phyloP scores from a whole-genome alignment of 106 monocot species.

The Phalaenopsis aphrodite region DNA sequence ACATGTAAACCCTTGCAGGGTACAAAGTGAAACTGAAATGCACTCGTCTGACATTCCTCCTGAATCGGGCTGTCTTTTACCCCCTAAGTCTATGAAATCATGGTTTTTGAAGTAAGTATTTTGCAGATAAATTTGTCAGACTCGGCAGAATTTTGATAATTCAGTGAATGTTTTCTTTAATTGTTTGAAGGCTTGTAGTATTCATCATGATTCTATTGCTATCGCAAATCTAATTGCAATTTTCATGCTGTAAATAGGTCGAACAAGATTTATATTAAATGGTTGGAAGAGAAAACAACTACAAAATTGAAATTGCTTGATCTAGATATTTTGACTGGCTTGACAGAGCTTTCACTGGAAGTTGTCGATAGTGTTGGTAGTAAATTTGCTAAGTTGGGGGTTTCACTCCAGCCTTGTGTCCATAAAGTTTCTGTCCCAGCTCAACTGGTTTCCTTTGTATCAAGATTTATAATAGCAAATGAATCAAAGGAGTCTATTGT shows the following conservation, averaged over 20 bases:
- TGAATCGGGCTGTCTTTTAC: slow-evolving; percentile 54
- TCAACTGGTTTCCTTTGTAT: slow-evolving; percentile 48
- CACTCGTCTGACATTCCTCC: slow-evolving; percentile 30
- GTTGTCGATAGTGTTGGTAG: slow-evolving; percentile 30
- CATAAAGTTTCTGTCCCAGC: slow-evolving; percentile 31
- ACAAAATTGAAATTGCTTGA: slow-evolving; percentile 37
- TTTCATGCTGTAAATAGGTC: slow-evolving; percentile 27
- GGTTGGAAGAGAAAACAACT: slow-evolving; percentile 33
- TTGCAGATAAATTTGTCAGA: neutral
- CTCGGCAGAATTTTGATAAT: neutral
- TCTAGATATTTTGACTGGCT: slow-evolving; percentile 68
- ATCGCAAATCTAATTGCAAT: neutral
- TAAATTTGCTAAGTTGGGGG: slow-evolving; percentile 40
- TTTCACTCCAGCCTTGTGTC: slow-evolving; percentile 42
- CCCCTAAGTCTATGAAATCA: slow-evolving; percentile 52
- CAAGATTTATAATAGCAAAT: slow-evolving; percentile 75
- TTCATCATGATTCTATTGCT: neutral
- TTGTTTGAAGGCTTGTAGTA: neutral
- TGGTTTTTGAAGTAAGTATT: slow-evolving; percentile 75
- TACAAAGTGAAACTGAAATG: slow-evolving; percentile 14
- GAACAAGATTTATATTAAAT: slow-evolving; percentile 46
- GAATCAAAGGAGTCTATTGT: slow-evolving; percentile 41
- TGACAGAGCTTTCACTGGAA: slow-evolving; percentile 64
- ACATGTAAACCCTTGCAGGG: slow-evolving; percentile 27
- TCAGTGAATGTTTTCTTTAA: neutral